A percentile compares a stretch with the other conserved stretches of the same genome.
phyloP scores from a whole-genome alignment of 306 rosid species.

The Datisca glomerata region DNA sequence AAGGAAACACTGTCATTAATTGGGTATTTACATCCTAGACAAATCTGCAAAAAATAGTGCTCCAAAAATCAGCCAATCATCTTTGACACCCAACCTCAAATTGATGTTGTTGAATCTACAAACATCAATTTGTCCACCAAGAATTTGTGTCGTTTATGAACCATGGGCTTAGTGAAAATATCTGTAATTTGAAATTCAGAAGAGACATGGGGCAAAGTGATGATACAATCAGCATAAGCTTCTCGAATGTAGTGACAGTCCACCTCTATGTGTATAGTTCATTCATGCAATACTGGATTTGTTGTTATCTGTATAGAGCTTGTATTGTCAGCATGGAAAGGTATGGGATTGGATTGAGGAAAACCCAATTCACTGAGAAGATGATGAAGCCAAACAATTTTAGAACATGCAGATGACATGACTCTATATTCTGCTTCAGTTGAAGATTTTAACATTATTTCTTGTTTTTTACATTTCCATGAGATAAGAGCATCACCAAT shows the following conservation, averaged over 20 bases:
- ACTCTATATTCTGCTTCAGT: not conserved
- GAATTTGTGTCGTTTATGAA: too few relatives aligned
- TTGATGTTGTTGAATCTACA: too few relatives aligned
- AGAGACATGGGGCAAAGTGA: not conserved
- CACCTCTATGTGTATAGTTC: not conserved
- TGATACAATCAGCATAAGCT: not conserved
- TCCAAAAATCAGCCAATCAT: too few relatives aligned
- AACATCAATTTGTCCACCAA: too few relatives aligned
- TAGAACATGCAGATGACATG: not conserved
- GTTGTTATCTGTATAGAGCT: not conserved
- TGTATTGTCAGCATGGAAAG: not conserved
- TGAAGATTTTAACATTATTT: not conserved
- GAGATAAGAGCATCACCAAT: not conserved
- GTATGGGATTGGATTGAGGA: too few relatives aligned
- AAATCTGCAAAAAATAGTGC: too few relatives aligned
- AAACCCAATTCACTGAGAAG: not conserved
- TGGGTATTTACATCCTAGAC: too few relatives aligned
- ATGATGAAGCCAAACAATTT: not conserved
- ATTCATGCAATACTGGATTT: not conserved
- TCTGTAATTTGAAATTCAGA: not conserved
- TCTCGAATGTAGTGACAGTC: not conserved
- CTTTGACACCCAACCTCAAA: too few relatives aligned
- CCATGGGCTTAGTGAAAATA: not conserved
- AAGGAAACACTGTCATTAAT: too few relatives aligned
- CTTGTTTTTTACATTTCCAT: not conserved